These are phyloP conservation scores for Debaryomyces hansenii DNA, from an alignment of 805 yeast genomes.

Conservation along the genomic window DNA sequence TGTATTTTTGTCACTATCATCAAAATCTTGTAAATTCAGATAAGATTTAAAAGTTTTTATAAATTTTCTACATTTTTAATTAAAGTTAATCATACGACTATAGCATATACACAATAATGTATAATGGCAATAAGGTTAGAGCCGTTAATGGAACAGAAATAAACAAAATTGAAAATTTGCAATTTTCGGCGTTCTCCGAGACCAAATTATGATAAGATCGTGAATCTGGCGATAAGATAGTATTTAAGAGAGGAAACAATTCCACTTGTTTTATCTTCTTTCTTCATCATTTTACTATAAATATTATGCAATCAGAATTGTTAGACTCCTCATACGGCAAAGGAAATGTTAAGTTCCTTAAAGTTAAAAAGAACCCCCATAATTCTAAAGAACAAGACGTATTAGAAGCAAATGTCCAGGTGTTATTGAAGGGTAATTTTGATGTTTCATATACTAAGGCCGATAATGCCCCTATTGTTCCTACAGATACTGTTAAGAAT, in stretches of 20 bases:
- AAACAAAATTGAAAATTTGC: neutral
- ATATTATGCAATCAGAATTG: constrained; percentile 15
- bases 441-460: constrained; percentile 84
- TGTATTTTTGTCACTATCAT: no score
- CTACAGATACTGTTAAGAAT: constrained; percentile 92
- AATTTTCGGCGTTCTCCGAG: constrained; percentile 1
- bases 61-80: no score
- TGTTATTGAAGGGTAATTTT: constrained; percentile 74
- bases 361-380: constrained; percentile 75
- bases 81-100: no score
- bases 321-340: constrained; percentile 78
- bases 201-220: no score
- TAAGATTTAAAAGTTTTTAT: no score
- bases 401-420: constrained; percentile 79
- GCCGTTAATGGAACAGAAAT: no score
- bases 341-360: constrained; percentile 88
- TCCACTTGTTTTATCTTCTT: no score
- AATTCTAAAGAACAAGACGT: constrained; percentile 78
- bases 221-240: no score
- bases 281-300: neutral
- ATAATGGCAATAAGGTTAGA: no score
- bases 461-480: constrained; percentile 85
- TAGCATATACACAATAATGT: no score
- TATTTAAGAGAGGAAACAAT: no score
- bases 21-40: no score